A percentile compares a stretch with the other conserved stretches of the same genome.
Conservation (phyloP, 108 stramenopile species). For the Fistulifera pelliculosa region DNA sequence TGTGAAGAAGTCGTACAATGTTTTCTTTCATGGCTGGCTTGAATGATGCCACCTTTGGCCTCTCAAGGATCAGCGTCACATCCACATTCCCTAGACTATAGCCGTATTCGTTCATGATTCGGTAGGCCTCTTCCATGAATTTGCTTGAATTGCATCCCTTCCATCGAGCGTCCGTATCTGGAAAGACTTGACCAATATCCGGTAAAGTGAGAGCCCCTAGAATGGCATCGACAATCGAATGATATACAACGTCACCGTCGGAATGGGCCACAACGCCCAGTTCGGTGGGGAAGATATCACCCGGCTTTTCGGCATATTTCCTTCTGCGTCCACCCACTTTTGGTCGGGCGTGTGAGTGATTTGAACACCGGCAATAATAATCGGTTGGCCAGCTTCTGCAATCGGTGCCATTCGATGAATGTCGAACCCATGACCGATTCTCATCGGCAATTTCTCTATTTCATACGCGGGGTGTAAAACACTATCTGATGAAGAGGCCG, state of each 20-base stretch:
- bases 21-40: conserved; percentile 93
- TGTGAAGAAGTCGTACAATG: conserved; percentile 74
- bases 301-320: conserved; percentile 54
- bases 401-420: conserved; percentile 90
- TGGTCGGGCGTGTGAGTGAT: conserved; percentile 65
- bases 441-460: conserved; percentile 70
- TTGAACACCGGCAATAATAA: conserved; percentile 86
- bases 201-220: conserved; percentile 85
- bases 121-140: conserved; percentile 89
- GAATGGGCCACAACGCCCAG: conserved; percentile 89
- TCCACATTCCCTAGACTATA: conserved; percentile 86
- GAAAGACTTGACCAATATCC: conserved; percentile 92
- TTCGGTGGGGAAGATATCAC: conserved; percentile 65
- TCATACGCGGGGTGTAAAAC: conserved; percentile 58
- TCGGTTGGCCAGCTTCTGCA: conserved; percentile 78
- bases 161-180: conserved; percentile 93
- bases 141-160: conserved; percentile 87
- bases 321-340: conserved; percentile 80
- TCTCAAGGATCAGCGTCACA: conserved; percentile 82
- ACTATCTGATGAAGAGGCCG: conserved; percentile 21
- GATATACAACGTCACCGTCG: conserved; percentile 94
- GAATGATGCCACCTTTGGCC: conserved; percentile 82
- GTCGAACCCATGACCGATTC: conserved; percentile 94
- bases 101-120: conserved; percentile 73
- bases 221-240: conserved; percentile 90